Base-by-base conservation (phyloP, 805 yeast genomes). In the Sugiyamaella marilandica region DNA sequence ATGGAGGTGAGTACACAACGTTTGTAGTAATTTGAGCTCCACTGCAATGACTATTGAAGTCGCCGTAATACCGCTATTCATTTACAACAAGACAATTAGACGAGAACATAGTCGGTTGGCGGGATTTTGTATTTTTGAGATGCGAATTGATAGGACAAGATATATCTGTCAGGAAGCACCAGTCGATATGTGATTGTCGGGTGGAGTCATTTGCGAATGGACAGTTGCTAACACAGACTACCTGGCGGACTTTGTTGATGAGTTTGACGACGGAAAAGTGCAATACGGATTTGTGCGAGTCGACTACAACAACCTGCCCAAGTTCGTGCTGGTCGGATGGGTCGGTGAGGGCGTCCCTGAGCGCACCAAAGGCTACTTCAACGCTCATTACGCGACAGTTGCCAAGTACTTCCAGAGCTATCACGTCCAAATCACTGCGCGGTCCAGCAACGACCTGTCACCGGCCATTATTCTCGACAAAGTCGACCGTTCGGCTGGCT, bases 381-480 rank as follows among this genome's bases (percentile, higher is more conserved):
- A 67, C 57, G 65, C 76, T 18, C 76, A 74, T 58, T 67, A 70
- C 54, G 60, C 69, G 16, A 53, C 73, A 1, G 72, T 74, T 13
- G 69, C 76, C 11, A 65, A 65, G 50, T 61, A 67, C 54, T 68
- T 74, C 58, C 66, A 64, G 36, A 95, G 96, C 45, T 94, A 92
- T 71, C 99, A 94, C 67, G 91, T 94, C 51, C 97, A 94, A 70
- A 83, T 94, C 59, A 90, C 97, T 47, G 98, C 98, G n/a, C 83
- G 98, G 71, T 95, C 88, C 65, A 75, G 80, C 41, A 96, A 90
- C 64, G 99, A 94, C 68, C 77, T 95, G 66, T 87, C 88, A 61
- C 85, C 86, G 43, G 77, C 77, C 24, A 95, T 86, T 55, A 79
- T 94, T 53, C 68, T 89, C 60, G 76, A 81, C 43, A 83, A 88